Evolutionary conservation across 108 stramenopile genomes (phyloP), one percentile per base, ranked within the genome.

Genomic region (Tribonema minus): DNA sequence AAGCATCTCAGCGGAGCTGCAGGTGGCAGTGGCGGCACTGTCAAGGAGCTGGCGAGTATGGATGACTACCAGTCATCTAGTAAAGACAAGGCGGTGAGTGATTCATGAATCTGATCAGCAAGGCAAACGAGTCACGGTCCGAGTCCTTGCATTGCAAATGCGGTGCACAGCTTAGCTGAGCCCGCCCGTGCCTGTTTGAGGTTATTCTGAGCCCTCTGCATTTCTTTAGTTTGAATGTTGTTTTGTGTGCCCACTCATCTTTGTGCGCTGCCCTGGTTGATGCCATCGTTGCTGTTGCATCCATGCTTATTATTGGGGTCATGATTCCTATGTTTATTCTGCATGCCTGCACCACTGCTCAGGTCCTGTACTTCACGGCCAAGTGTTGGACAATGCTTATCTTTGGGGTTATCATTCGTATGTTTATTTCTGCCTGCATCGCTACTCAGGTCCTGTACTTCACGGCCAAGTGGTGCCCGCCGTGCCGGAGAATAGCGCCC

Each of bases 401-500:
- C n/a, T n/a, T n/a, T n/a, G n/a, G n/a, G n/a, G n/a, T n/a, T n/a
- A n/a, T n/a, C n/a, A n/a, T n/a, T n/a, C n/a, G n/a, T n/a, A n/a
- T n/a, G n/a, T n/a, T n/a, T 54, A 54, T 54, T 9, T 54, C 20
- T 54, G 46, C 9, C 20, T 54, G 46, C 46, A 54, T 20, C 9
- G 15, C 46, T 54, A 20, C 9, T 15, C 9, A 54, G 46, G 79
- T 71, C 3, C 26, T 80, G 27, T 80, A 80, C 79, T 80, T 80
- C 38, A 80, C 79, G 27, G 79, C 79, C 12, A 80, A 80, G 58
- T 80, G 79, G 79, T 80, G 79, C 54, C 70, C 70, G 32, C 79
- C 79, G 12, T 80, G 79, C 64, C 54, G 70, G 26, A 26, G 79
- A 20, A 80, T 80, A 1, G 79, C 59, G 1, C 79, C 79, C 2